Evolutionary conservation across 2,329 filamentous ascomycete species (phyloP).

Genomic region (Neopestalotiopsis sp.): DNA sequence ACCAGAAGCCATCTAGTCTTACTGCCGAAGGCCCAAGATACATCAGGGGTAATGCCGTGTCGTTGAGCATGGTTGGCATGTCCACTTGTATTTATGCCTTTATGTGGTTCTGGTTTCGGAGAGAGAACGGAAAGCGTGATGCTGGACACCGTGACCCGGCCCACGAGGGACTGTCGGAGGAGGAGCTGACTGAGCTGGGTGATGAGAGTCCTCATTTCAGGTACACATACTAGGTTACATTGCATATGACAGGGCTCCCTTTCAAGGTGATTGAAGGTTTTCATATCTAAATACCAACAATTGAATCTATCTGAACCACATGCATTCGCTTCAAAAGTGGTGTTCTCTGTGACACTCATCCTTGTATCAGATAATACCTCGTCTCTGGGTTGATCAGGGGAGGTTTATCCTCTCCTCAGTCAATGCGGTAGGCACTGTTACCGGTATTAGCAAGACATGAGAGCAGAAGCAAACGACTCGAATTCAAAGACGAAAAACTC

Average conservation of each 20-base stretch:
- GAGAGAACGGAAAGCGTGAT: conserved; percentile 52
- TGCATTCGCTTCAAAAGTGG: no score
- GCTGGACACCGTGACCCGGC: conserved; percentile 42
- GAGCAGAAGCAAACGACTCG: background rate
- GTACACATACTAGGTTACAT: conserved; percentile 43
- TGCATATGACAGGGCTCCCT: background rate
- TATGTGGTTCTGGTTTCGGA: conserved; percentile 58
- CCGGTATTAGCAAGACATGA: background rate
- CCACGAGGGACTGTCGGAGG: conserved; percentile 47
- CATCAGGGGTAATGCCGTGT: conserved; percentile 65
- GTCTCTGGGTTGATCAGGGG: no score
- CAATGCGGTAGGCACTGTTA: conserved; percentile 11
- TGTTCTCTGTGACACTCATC: no score
- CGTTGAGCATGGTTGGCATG: conserved; percentile 61
- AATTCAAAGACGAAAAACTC: background rate
- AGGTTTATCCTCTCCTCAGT: background rate
- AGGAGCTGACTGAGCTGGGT: conserved; percentile 55
- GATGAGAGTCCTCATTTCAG: conserved; percentile 56
- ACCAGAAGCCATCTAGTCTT: conserved; percentile 37
- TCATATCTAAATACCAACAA: background rate
- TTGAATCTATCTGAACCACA: background rate
- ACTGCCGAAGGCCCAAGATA: conserved; percentile 59
- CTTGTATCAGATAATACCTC: no score
- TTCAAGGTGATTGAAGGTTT: no score
- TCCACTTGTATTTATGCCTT: conserved; percentile 56